These are phyloP conservation scores for Mangifera indica DNA, from an alignment of 345 rosid species.

Conservation along the genomic window DNA sequence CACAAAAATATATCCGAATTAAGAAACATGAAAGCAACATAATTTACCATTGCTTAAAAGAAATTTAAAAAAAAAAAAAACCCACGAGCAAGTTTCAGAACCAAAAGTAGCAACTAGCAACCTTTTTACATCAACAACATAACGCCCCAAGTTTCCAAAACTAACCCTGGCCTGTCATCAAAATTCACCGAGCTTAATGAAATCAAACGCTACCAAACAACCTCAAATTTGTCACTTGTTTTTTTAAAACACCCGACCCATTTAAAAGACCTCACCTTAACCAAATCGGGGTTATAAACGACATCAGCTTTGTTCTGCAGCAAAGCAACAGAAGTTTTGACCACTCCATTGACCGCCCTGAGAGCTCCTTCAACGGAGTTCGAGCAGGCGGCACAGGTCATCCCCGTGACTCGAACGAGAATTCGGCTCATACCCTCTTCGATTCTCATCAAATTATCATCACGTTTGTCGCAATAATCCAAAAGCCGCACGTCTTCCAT, in stretches of 20 bases:
- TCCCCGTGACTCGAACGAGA: slow-evolving; percentile 85
- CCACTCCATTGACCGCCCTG: slow-evolving; percentile 62
- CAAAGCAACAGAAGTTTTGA: slow-evolving; percentile 85
- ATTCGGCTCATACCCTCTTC: slow-evolving; percentile 52
- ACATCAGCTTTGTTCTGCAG: slow-evolving; percentile 88
- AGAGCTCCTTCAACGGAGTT: slow-evolving; percentile 91
- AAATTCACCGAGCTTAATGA: neutral
- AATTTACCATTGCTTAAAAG: no score
- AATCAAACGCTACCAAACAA: neutral
- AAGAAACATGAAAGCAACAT: no score
- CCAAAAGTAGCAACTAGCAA: neutral
- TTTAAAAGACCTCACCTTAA: slow-evolving; percentile 45
- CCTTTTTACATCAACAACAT: neutral
- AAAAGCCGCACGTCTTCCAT: slow-evolving; percentile 89
- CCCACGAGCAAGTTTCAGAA: neutral
- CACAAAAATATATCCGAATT: no score
- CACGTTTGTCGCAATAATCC: slow-evolving; percentile 51
- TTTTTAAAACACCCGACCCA: neutral
- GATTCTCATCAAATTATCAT: slow-evolving; percentile 24
- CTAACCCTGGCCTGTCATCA: slow-evolving; percentile 3
- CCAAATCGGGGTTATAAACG: slow-evolving; percentile 63
- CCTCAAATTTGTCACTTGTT: no score
- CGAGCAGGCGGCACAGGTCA: slow-evolving; percentile 99
- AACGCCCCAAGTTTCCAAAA: neutral
- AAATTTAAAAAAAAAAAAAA: neutral